These are phyloP conservation scores for Phycomyces nitens DNA, from an alignment of 192 early-diverging fungal genomes.

Conservation along the genomic window DNA sequence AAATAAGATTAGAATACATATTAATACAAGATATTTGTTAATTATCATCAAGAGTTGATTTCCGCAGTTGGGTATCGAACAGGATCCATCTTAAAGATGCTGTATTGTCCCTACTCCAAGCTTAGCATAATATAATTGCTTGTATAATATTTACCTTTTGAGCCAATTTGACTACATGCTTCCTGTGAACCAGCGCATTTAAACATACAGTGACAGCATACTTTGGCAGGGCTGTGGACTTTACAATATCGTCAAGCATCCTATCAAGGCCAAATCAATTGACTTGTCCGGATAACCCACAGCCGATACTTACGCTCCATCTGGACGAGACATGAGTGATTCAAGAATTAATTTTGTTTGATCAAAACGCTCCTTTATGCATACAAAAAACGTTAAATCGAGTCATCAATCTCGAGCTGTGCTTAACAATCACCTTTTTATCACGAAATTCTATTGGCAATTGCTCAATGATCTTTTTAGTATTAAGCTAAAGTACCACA, in stretches of 20 bases:
- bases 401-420: background rate
- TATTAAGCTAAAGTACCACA: constrained; percentile 21
- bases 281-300: background rate
- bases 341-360: constrained; percentile 23
- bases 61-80: constrained; percentile 12
- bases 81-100: constrained; percentile 16
- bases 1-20: background rate
- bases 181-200: constrained; percentile 31
- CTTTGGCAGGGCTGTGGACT: constrained; percentile 16
- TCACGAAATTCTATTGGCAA: constrained; percentile 32
- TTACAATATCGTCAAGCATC: constrained; percentile 11
- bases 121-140: background rate
- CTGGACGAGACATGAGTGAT: constrained; percentile 12
- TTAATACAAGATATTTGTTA: no score
- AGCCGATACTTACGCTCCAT: constrained; percentile 26
- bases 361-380: constrained; percentile 14
- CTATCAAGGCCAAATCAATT: background rate
- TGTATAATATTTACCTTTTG: constrained; percentile 23
- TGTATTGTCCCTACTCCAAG: constrained; percentile 16
- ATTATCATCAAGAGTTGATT: background rate
- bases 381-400: background rate
- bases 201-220: constrained; percentile 26
- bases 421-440: constrained; percentile 9
- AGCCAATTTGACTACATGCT: constrained; percentile 26
- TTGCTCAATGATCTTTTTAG: constrained; percentile 25